Evolutionary conservation across 2,329 filamentous ascomycete genomes (phyloP).

Genomic region (Paraphaeosphaeria minitans): DNA sequence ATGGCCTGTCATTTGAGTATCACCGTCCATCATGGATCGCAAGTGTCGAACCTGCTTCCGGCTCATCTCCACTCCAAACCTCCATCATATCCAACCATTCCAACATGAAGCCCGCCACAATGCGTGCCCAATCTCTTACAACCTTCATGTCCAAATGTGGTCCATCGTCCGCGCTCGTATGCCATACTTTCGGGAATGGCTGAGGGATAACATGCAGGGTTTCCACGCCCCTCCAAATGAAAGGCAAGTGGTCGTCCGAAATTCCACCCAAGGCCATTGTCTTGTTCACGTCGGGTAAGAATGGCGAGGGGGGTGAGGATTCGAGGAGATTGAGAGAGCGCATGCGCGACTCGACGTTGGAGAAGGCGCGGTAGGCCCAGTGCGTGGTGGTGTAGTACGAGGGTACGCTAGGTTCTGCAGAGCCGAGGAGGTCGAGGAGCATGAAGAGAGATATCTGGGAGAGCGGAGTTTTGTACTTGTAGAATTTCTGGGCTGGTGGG

Average conservation of each 20-base stretch:
- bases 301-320: constrained; percentile 57
- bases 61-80: constrained; percentile 35
- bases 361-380: constrained; percentile 86
- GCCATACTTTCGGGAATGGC: constrained; percentile 86
- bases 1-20: not conserved
- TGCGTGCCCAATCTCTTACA: constrained; percentile 83
- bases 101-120: constrained; percentile 81
- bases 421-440: constrained; percentile 86
- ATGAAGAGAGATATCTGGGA: constrained; percentile 86
- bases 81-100: constrained; percentile 89
- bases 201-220: constrained; percentile 86
- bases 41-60: not conserved
- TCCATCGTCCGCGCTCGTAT: constrained; percentile 80
- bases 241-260: constrained; percentile 89
- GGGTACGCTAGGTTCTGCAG: constrained; percentile 70
- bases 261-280: constrained; percentile 54
- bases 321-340: constrained; percentile 70
- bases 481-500: constrained; percentile 67
- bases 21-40: not conserved
- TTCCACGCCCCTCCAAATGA: constrained; percentile 83
- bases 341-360: constrained; percentile 74
- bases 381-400: constrained; percentile 91
- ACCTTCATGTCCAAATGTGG: constrained; percentile 81
- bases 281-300: constrained; percentile 54
- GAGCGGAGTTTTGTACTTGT: constrained; percentile 71